A percentile compares a stretch with the other conserved stretches of the same genome.
Evolutionary conservation across 371 early-diverging fungal genomes (phyloP).

Genomic region (Funneliformis caledonium): DNA sequence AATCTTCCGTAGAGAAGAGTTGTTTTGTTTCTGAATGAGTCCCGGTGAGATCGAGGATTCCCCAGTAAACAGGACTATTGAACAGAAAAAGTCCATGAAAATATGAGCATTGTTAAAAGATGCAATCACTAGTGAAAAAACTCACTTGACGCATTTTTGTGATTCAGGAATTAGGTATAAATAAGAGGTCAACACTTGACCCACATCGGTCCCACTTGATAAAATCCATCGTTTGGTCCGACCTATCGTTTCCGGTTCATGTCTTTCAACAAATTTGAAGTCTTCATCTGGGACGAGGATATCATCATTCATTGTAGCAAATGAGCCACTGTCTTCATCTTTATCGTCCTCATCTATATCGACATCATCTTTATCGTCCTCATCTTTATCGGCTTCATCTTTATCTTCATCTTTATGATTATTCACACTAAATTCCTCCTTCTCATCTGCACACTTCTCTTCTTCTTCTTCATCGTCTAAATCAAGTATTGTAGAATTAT

Average conservation of each 20-base stretch:
- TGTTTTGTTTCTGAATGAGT: constrained; percentile 35
- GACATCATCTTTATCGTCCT: neutral
- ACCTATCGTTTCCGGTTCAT: constrained; percentile 26
- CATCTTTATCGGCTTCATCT: neutral
- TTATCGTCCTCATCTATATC: neutral
- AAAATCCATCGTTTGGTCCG: constrained; percentile 32
- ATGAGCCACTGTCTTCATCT: neutral
- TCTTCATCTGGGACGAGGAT: constrained; percentile 5
- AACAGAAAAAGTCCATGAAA: constrained; percentile 6
- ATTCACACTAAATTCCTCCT: neutral
- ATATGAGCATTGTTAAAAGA: constrained; percentile 26
- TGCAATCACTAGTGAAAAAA: constrained; percentile 17
- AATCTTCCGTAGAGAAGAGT: constrained; percentile 36
- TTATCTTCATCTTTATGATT: neutral
- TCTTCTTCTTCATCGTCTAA: neutral
- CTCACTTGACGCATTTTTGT: constrained; percentile 37
- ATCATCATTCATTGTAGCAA: neutral
- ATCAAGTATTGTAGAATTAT: neutral
- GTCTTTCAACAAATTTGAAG: constrained; percentile 14
- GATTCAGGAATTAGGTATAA: constrained; percentile 29
- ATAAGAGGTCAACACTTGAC: constrained; percentile 30
- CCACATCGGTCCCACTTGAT: constrained; percentile 39
- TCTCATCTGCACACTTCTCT: neutral
- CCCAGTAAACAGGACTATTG: constrained; percentile 40
- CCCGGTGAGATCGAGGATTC: constrained; percentile 37